Conservation (phyloP, 2,329 filamentous ascomycete genomes). For the Metarhizium rileyi region DNA sequence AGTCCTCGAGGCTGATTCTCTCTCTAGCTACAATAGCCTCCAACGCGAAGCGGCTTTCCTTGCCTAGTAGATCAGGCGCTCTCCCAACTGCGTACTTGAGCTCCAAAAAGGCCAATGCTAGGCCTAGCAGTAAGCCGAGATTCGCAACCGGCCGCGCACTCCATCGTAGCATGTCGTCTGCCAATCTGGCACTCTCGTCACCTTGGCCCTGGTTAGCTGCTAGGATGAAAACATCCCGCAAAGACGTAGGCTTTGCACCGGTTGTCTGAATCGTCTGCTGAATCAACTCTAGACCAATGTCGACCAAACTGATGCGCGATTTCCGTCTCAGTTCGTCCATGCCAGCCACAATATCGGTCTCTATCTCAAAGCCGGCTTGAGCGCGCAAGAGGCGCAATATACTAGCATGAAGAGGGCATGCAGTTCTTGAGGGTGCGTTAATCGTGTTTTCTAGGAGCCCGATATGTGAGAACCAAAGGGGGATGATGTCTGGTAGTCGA, state of each 20-base stretch:
- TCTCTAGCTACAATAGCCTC: not conserved
- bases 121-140: not conserved
- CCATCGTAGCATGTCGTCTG: not conserved
- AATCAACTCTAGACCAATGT: not conserved
- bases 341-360: not conserved
- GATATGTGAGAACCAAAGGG: not conserved
- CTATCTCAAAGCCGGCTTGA: not conserved
- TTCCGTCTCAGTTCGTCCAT: not conserved
- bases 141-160: not conserved
- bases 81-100: not conserved
- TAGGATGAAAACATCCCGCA: not conserved
- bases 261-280: not conserved
- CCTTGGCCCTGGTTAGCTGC: not conserved
- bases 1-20: not conserved
- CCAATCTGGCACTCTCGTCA: not conserved
- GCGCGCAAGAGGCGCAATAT: not conserved
- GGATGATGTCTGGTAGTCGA: not conserved
- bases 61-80: not conserved
- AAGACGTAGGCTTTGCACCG: not conserved
- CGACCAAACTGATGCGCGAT: not conserved
- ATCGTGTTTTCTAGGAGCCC: not conserved
- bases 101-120: not conserved
- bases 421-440: not conserved
- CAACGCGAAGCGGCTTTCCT: not conserved
- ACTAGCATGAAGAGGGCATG: not conserved